Evolutionary conservation across 192 early-diverging fungal species (phyloP), one percentile per base, ranked within the genome.

Genomic region (Coemansia javaensis): DNA sequence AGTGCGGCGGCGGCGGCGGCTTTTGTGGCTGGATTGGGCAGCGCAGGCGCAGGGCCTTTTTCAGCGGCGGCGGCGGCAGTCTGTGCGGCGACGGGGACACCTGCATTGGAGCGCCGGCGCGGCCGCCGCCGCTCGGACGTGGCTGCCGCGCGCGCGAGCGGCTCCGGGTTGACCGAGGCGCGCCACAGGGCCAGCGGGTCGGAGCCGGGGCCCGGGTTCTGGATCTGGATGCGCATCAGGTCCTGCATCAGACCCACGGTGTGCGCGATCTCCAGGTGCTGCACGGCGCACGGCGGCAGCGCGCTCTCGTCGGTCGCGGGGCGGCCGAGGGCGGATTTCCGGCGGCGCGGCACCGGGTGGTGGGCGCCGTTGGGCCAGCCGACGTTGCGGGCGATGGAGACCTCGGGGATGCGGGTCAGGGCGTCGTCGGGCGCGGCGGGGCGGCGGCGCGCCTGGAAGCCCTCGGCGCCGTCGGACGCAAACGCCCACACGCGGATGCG

Each of bases 401-500:
- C 58, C 9, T 73, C 69, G 32, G 36, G 25, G 1, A 46, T 53
- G n/a, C 63, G 57, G 12, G 40, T 41, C 36, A 50, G 36, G 17
- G 57, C 48, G 18, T 71, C 58, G 20, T 73, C 69, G 5, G 63
- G 28, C 8, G 35, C 53, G 22, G 27, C 43, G 6, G 63, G 50
- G 12, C 69, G 62, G 18, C 62, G 61, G 40, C 69, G 57, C 18
- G 69, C 58, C 53, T 66, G 28, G 16, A 53, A 53, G 2, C 61
- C 43, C 1, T 44, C 54, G 17, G 69, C 45, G 3, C 66, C 69
- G 11, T 16, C 23, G 0, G 63, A 45, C 5, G 47, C 31, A 16
- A 73, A 73, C 0, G 69, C 63, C 69, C 69, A 73, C 7, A 66
- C 27, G 20, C 61, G 69, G 15, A 73, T 73, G 17, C 47, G 44